A percentile compares a stretch with the other conserved stretches of the same genome.
phyloP scores from a whole-genome alignment of 2,329 filamentous ascomycete species.

The Monosporascus sp. region DNA sequence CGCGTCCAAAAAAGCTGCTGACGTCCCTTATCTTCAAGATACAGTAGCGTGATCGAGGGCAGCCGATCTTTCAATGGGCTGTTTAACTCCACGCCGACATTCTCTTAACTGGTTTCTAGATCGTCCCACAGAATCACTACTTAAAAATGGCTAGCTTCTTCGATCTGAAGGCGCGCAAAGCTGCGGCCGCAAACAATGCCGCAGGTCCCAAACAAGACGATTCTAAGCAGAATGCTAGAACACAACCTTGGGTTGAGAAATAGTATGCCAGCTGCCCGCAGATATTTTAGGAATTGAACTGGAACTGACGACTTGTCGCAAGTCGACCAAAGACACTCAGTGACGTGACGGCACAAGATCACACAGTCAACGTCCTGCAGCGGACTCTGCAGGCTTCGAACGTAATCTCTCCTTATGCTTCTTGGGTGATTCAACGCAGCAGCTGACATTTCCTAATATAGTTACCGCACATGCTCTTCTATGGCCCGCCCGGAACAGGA shows the following conservation, averaged over 20 bases:
- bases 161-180: slow-evolving; percentile 86
- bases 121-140: not conserved
- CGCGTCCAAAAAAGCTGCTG: slow-evolving; percentile 7
- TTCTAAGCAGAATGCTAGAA: slow-evolving; percentile 56
- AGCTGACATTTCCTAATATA: slow-evolving; percentile 24
- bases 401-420: slow-evolving; percentile 33
- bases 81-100: not conserved
- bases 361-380: slow-evolving; percentile 88
- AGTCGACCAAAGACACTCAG: slow-evolving; percentile 90
- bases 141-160: slow-evolving; percentile 81
- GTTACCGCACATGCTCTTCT: slow-evolving; percentile 99
- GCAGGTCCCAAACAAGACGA: slow-evolving; percentile 61
- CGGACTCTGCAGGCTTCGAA: slow-evolving; percentile 93
- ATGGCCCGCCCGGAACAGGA: slow-evolving; percentile 92
- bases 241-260: slow-evolving; percentile 98
- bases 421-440: not conserved
- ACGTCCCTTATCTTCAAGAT: not conserved
- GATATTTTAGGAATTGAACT: not conserved
- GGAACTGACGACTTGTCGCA: slow-evolving; percentile 20
- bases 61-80: not conserved
- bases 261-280: slow-evolving; percentile 57
- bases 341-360: slow-evolving; percentile 96
- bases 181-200: slow-evolving; percentile 58
- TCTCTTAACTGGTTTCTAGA: not conserved
- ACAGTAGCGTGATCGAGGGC: not conserved